A percentile compares a stretch with the other conserved stretches of the same genome.
phyloP scores from a whole-genome alignment of 23 red algal genomes.

The Porphyridium purpureum region DNA sequence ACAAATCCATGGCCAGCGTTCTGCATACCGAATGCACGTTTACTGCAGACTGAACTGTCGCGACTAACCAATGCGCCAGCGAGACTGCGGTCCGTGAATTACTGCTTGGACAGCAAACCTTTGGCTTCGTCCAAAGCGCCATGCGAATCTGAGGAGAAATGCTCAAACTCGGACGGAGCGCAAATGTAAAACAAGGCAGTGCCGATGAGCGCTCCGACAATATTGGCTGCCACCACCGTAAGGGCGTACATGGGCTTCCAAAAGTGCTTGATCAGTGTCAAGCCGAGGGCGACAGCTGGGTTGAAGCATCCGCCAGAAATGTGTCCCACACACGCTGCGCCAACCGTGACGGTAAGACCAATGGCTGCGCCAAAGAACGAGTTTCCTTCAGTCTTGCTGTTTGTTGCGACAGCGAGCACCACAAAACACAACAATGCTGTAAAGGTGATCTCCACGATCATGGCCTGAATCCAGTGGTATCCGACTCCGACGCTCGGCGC shows the following conservation, averaged over 20 bases:
- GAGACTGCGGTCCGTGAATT: too few relatives aligned
- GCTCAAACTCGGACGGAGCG: slow-evolving; percentile 47
- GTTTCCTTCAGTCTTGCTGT: slow-evolving; percentile 26
- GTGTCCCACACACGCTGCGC: slow-evolving; percentile 8
- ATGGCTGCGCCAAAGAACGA: slow-evolving; percentile 42
- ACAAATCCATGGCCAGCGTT: too few relatives aligned
- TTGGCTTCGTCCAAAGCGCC: too few relatives aligned
- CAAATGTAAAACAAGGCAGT: slow-evolving; percentile 22
- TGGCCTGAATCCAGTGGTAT: slow-evolving; percentile 37
- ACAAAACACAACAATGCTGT: slow-evolving; percentile 35
- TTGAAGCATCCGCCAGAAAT: slow-evolving; percentile 46
- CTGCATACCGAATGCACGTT: too few relatives aligned
- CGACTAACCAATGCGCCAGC: too few relatives aligned
- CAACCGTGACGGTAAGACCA: slow-evolving; percentile 22
- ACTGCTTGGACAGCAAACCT: too few relatives aligned
- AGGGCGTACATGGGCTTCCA: slow-evolving; percentile 26
- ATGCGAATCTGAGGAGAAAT: too few relatives aligned
- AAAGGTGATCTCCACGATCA: slow-evolving; percentile 40
- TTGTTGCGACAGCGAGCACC: slow-evolving; percentile 26
- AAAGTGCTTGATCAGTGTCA: slow-evolving; percentile 25
- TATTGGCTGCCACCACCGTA: slow-evolving; percentile 31
- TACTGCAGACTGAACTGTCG: too few relatives aligned
- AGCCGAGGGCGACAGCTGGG: slow-evolving; percentile 32
- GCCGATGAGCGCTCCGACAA: slow-evolving; percentile 18
- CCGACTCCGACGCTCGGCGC: slow-evolving; percentile 12